Evolutionary conservation across 2,329 filamentous ascomycete species (phyloP), one percentile per base, ranked within the genome.

Genomic region (Alternaria sp.): DNA sequence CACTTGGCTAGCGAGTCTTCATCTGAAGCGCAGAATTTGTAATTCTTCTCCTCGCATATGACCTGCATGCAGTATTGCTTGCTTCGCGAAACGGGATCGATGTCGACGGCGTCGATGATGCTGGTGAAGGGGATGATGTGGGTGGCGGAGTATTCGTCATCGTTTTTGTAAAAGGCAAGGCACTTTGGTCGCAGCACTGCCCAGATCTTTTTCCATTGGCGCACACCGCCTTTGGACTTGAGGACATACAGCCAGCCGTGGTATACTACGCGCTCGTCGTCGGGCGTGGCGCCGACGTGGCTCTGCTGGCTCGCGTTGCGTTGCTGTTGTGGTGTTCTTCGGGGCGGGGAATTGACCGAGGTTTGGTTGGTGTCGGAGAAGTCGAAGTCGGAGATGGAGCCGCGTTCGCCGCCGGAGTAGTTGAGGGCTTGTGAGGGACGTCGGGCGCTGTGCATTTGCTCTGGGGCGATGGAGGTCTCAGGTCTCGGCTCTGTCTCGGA

Each of bases 141-240:
- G 61, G 90, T 84, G 0, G 93, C 92, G 11, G 90, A 89, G 77
- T 98, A 98, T 79, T 99, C 95, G 63, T 86, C 82, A 55, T 96
- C 91, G 72, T 96, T 90, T 78, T 97, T 97, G 83, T 99, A 99
- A 26, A 98, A 85, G 14, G 92, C 90, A 31, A 99, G 82, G 63
- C 91, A 93, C 51, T 90, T 88, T 1, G 92, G 90, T 31, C 95
- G 90, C 51, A 99, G 84, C 0, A 98, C 95, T 11, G 90, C 90
- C 95, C 95, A 98, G 58, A 93, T 85, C 69, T 92, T 90, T 82
- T 97, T 97, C 95, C 95, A 99, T 72, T 96, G 91, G 45, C 90
- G 88, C 54, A 99, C 86, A 8, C 93, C 92, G 23, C 89, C 85
- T 71, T 92, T 93, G 61, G 89, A 91, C 69, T 91, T 92, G 56